phyloP scores from a whole-genome alignment of 495 filamentous ascomycete species.

The Neurospora sp. region DNA sequence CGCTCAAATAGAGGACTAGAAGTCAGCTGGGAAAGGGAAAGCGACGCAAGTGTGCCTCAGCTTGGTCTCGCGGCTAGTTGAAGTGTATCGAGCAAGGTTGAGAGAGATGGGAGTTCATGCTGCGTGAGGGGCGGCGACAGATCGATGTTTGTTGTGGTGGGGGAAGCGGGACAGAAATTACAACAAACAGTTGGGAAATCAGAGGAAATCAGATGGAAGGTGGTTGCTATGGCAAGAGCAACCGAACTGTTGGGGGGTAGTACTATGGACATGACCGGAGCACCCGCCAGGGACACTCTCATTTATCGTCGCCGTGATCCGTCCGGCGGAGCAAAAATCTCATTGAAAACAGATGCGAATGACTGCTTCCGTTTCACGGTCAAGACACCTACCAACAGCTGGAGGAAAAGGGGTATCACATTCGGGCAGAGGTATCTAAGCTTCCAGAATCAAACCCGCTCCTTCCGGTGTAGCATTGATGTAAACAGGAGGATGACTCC shows the following conservation, averaged over 20 bases:
- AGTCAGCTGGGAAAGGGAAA: not conserved
- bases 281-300: not conserved
- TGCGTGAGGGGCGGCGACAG: not conserved
- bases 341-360: not conserved
- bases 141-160: not conserved
- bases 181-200: not conserved
- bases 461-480: not conserved
- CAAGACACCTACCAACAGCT: not conserved
- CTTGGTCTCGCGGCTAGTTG: not conserved
- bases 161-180: not conserved
- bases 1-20: not conserved
- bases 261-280: not conserved
- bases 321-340: not conserved
- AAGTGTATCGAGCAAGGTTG: not conserved
- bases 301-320: not conserved
- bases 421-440: not conserved
- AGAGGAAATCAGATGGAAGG: not conserved
- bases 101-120: not conserved
- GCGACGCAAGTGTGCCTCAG: not conserved
- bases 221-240: not conserved
- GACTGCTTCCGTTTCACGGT: not conserved
- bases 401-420: not conserved
- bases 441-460: not conserved
- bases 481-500: not conserved
- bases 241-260: not conserved